Evolutionary conservation across 305 asterid genomes (phyloP).

Genomic region (Fraxinus velutina): DNA sequence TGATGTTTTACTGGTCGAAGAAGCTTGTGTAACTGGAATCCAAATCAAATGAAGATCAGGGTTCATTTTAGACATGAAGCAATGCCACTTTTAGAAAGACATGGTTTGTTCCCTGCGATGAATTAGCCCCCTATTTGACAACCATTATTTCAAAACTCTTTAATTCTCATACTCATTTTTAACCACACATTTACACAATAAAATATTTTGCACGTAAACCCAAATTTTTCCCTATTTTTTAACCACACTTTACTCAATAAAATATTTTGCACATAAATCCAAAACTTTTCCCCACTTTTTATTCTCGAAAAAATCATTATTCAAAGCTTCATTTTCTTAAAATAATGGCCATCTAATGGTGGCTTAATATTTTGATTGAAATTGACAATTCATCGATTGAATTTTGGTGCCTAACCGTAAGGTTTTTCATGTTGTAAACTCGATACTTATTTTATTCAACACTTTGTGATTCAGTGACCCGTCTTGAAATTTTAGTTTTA

Average conservation of each 20-base stretch:
- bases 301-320: background rate
- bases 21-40: background rate
- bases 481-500: background rate
- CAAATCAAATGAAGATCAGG: background rate
- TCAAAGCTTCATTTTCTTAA: background rate
- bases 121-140: background rate
- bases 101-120: background rate
- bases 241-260: background rate
- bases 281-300: background rate
- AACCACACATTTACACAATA: background rate
- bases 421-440: background rate
- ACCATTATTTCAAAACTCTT: background rate
- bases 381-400: background rate
- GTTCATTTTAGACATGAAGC: constrained; percentile 1
- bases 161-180: too few species aligned
- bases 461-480: background rate
- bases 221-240: background rate
- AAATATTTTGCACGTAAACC: background rate
- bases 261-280: background rate
- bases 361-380: background rate
- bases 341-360: background rate
- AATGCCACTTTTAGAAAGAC: background rate
- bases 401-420: background rate
- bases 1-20: background rate
- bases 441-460: background rate